Evolutionary conservation across 2,329 filamentous ascomycete species (phyloP).

Genomic region (Colletotrichum sojae): DNA sequence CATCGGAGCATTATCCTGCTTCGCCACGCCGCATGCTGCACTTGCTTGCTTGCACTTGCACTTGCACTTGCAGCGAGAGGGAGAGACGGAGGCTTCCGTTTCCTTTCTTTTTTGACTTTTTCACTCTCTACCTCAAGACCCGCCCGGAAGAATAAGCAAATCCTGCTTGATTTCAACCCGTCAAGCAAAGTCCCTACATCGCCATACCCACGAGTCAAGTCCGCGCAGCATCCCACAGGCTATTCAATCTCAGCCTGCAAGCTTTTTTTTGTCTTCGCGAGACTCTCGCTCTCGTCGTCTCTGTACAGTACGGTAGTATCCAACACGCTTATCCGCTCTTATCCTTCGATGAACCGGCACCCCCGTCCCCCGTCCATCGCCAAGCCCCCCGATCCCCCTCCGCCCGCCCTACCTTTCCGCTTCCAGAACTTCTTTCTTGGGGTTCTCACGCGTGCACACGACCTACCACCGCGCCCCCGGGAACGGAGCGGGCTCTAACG

Average conservation of each 20-base stretch:
- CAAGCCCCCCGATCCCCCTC: constrained; percentile 12
- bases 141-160: no score
- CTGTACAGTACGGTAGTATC: no score
- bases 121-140: no score
- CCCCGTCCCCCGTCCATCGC: constrained; percentile 17
- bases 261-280: no score
- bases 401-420: not conserved
- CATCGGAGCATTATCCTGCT: not conserved
- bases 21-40: not conserved
- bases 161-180: no score
- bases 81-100: no score
- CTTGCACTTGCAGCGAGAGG: not conserved
- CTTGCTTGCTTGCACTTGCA: not conserved
- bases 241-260: no score
- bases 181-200: no score
- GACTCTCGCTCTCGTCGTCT: no score
- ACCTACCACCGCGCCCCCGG: not conserved
- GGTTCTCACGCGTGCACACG: not conserved
- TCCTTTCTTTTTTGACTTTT: no score
- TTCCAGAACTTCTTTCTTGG: constrained; percentile 13
- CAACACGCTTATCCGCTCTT: not conserved
- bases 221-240: no score
- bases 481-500: constrained; percentile 7
- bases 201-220: no score
- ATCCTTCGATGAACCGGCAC: not conserved